Base-by-base conservation (phyloP, 441 rosid species). In the Biscutella laevigata region DNA sequence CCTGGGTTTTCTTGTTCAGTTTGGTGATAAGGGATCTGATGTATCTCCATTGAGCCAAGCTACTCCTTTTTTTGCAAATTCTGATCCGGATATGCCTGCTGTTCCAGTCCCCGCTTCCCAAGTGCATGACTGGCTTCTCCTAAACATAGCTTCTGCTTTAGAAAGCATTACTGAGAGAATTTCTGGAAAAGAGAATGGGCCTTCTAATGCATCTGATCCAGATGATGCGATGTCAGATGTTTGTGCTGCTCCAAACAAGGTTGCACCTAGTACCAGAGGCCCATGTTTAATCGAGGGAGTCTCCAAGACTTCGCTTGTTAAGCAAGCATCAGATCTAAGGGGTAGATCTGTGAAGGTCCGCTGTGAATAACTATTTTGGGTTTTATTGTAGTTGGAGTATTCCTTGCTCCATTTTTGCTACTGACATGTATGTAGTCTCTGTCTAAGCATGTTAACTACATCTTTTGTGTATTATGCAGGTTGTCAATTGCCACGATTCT, bases 11-110 rank as follows among this genome's bases (percentile, higher is more conserved):
- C 84, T 94, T 57, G 53, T 94, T 73, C 97, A 89, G 53, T 81
- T 94, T 79, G 94, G 94, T 51, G 94, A 89, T 52, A 94, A 78
- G 74, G 95, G 86, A 61, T 64, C 80, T 36, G 92, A 84, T 75
- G 86, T 76, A 62, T 70, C 73, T 69, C 77, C 90, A 12, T 61
- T 94, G 71, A 83, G 89, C 72, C 91, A 87, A 75, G 82, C 87
- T 40, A 77, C 95, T 75, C 95, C 91, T 0, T 87, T 94, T 79
- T 94, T 89, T 27, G 96, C 95, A 49, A 89, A 89, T 74, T 87
- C 97, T 40, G 95, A 94, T 72, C 97, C 97, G 6, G 97, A 84
- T 74, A 94, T 84, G 95, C 99, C 97, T 29, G 96, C 97, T 30
- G 88, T 72, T 69, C 94, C 96, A 24, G 96, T 87, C 64, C 82